Evolutionary conservation across 2,329 filamentous ascomycete genomes (phyloP), one percentile per base, ranked within the genome.

Genomic region (Aspergillus tamarii): DNA sequence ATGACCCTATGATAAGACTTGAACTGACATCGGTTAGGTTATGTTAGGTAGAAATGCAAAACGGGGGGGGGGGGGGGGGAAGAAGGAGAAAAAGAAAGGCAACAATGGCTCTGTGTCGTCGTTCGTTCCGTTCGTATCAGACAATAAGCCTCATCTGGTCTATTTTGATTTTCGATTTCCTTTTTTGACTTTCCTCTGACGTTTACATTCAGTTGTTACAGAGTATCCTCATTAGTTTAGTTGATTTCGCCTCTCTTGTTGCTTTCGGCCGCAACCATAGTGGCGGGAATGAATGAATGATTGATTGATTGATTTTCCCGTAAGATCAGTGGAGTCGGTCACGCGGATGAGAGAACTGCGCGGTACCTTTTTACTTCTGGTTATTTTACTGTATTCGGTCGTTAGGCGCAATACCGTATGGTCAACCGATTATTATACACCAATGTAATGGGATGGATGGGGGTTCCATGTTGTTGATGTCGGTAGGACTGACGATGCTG

Each of bases 241-340:
- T 14, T 48, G 11, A 12, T 48, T 26, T 48, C 23, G 45, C 45
- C 45, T 26, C 46, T 50, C 14, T 30, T n/a, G 12, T 50, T 50
- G 46, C 46, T 50, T 52, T 52, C 48, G 48, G 48, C 48, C 48
- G 48, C 28, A 32, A 52, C 26, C 10, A n/a, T 52, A 52, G 48
- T 34, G 48, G 48, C 48, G 28, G 48, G 48, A 52, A 34, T 34
- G 48, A 34, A 21, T 34, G 32, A 26, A 26, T 50, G 46, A 34
- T 21, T 52, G 48, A 52, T 52, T 30, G 48, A 52, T 21, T 32
- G 46, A 50, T 50, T 48, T 41, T 41, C 43, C 43, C 43, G 21
- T 12, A 23, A 45, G 46, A 50, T 28, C 26, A 28, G 46, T 50
- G 46, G 46, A 48, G 46, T 26, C 16, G 46, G 46, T 50, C 46